phyloP scores from a whole-genome alignment of 371 early-diverging fungal species.

The Apophysomyces sp. region DNA sequence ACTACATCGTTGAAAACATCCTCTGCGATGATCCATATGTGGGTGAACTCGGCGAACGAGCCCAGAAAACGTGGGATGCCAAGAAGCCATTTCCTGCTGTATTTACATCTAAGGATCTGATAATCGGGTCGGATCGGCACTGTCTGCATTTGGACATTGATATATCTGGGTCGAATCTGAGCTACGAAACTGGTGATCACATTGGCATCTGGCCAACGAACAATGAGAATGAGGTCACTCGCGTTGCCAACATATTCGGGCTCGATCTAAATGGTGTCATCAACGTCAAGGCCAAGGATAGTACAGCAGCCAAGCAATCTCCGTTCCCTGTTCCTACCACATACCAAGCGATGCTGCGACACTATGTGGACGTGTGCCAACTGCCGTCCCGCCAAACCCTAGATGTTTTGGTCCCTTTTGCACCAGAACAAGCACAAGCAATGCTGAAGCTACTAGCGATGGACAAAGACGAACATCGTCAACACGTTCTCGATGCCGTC shows the following conservation, averaged over 20 bases:
- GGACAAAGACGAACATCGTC: slow-evolving; percentile 67
- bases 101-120: slow-evolving; percentile 43
- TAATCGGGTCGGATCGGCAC: slow-evolving; percentile 63
- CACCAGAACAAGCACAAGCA: slow-evolving; percentile 46
- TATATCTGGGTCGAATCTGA: slow-evolving; percentile 69
- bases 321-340: slow-evolving; percentile 86
- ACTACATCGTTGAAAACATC: not conserved
- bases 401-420: slow-evolving; percentile 46
- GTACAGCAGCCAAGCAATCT: slow-evolving; percentile 53
- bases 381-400: slow-evolving; percentile 58
- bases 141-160: slow-evolving; percentile 91
- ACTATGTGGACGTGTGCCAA: slow-evolving; percentile 84
- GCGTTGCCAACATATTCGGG: slow-evolving; percentile 56
- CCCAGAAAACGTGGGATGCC: slow-evolving; percentile 53
- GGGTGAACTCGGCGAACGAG: slow-evolving; percentile 53
- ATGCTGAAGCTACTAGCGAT: slow-evolving; percentile 51
- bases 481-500: slow-evolving; percentile 55
- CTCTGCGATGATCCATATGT: slow-evolving; percentile 28
- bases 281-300: slow-evolving; percentile 53
- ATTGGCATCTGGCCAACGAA: slow-evolving; percentile 88
- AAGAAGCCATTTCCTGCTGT: slow-evolving; percentile 75
- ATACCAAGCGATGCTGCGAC: slow-evolving; percentile 76
- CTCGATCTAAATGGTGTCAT: slow-evolving; percentile 60
- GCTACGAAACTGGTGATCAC: slow-evolving; percentile 90
- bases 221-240: slow-evolving; percentile 64